These are phyloP conservation scores for Pholiota adiposa DNA, from an alignment of 1,284 basidiomycete genomes.

Conservation along the genomic window DNA sequence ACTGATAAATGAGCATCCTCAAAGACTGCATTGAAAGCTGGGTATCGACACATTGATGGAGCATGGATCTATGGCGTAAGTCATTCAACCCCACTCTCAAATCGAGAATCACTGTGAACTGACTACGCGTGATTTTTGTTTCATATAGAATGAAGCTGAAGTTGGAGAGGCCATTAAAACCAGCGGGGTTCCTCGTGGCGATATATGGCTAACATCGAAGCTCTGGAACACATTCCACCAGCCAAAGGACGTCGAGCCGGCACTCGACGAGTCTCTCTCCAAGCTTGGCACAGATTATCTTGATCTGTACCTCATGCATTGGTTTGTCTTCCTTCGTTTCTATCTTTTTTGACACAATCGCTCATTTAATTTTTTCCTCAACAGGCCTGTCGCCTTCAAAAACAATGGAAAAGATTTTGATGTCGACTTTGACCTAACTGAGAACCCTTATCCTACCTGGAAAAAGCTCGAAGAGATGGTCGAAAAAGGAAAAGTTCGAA, in stretches of 20 bases:
- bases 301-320: constrained; percentile 84
- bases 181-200: constrained; percentile 59
- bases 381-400: constrained; percentile 73
- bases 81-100: too few relatives aligned
- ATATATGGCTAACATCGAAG: constrained; percentile 72
- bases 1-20: constrained; percentile 3
- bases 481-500: constrained; percentile 77
- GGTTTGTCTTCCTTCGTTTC: too few relatives aligned
- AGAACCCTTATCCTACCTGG: constrained; percentile 84
- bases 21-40: constrained; percentile 56
- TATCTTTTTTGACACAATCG: neutral
- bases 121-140: neutral
- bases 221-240: constrained; percentile 75
- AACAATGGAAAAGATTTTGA: constrained; percentile 46
- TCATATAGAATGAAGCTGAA: constrained; percentile 71
- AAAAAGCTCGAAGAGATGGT: constrained; percentile 81
- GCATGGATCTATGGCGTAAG: constrained; percentile 70
- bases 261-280: constrained; percentile 69
- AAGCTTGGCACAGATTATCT: constrained; percentile 78
- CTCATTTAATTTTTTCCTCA: neutral
- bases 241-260: constrained; percentile 67
- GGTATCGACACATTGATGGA: constrained; percentile 80
- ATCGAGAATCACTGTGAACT: too few relatives aligned
- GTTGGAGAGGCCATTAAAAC: constrained; percentile 72
- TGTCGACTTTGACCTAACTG: constrained; percentile 69